Base-by-base conservation (phyloP, 352 stramenopile species). In the Phytophthora pluvialis region DNA sequence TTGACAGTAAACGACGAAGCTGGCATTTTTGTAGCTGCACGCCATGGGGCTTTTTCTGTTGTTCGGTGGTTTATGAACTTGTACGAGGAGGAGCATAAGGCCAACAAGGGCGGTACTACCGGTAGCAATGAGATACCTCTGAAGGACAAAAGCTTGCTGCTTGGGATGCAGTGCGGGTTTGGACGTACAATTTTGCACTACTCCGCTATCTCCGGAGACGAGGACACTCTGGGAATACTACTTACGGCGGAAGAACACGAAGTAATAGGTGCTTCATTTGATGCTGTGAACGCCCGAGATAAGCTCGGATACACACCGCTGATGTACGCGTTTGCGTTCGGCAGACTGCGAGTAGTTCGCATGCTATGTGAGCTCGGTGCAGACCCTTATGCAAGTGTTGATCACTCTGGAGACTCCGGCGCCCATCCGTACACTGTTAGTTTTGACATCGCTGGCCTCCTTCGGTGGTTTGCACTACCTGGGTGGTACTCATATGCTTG, bases 301-400 rank as follows among this genome's bases (percentile, higher is more conserved):
- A 47, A 36, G 5, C 56, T 50, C 12, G 81, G 81, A 25, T 90
- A 89, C 49, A 81, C 77, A 6, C 68, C 78, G 0, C 35, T 88
- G 28, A 58, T 88, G 45, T 90, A 89, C 25, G 77, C 81, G 3
- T 82, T 85, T 54, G 80, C 63, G 0, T 88, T 88, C 46, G 78
- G 81, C 7, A 64, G 58, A 55, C 18, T 90, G 1, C 54, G 47
- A 11, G 44, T 66, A 9, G 60, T 81, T 32, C 49, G 77, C 16
- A 48, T 67, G 8, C 53, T 90, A 3, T 51, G 70, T 15, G 28
- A 76, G 1, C 43, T 70, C 35, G 80, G 78, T 15, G 72, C 79
- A 3, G 72, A 84, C 57, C 40, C 62, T 0, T 63, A 69, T 15
- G 16, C 71, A 18, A 65, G 35, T 29, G 57, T 90, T 21, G 65